Conservation (phyloP, 1,139 yeast genomes). For the Pichia kudriavzevii region DNA sequence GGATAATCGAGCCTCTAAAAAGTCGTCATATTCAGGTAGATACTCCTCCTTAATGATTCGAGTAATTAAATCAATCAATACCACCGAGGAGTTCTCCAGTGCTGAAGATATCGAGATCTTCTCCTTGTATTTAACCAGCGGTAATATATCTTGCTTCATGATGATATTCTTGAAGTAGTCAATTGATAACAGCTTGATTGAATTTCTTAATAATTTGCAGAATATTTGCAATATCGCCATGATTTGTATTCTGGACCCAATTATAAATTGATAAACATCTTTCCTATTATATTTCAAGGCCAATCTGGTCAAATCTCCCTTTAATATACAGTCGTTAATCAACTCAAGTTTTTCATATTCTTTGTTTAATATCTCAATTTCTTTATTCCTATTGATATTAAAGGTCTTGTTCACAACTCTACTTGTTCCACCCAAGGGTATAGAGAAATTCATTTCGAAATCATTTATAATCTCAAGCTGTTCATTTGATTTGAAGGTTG, state of each 20-base stretch:
- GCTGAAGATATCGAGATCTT: slow-evolving; percentile 7
- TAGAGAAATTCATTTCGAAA: too few relatives aligned
- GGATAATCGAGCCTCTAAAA: not conserved
- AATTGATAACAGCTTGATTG: slow-evolving; percentile 5
- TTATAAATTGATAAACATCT: slow-evolving; percentile 1
- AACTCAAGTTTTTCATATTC: too few relatives aligned
- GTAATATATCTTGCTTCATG: slow-evolving; percentile 8
- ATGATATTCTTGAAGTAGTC: slow-evolving; percentile 9
- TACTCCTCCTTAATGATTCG: slow-evolving; percentile 8
- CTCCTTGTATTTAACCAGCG: not conserved
- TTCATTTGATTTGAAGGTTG: too few relatives aligned
- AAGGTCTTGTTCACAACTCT: slow-evolving; percentile 2
- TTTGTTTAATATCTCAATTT: too few relatives aligned
- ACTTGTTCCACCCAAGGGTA: too few relatives aligned
- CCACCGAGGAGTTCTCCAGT: slow-evolving; percentile 6
- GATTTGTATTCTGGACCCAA: slow-evolving; percentile 1
- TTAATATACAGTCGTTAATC: not conserved
- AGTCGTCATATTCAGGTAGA: slow-evolving; percentile 4
- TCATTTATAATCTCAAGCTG: too few relatives aligned
- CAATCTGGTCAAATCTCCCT: slow-evolving; percentile 1
- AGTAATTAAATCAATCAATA: slow-evolving; percentile 5
- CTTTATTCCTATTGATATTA: not conserved
- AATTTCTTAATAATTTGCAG: slow-evolving; percentile 6
- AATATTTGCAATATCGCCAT: slow-evolving; percentile 1
- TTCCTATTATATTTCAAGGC: not conserved